Evolutionary conservation across 192 early-diverging fungal species (phyloP), one percentile per base, ranked within the genome.

Genomic region (Coemansia sp.): DNA sequence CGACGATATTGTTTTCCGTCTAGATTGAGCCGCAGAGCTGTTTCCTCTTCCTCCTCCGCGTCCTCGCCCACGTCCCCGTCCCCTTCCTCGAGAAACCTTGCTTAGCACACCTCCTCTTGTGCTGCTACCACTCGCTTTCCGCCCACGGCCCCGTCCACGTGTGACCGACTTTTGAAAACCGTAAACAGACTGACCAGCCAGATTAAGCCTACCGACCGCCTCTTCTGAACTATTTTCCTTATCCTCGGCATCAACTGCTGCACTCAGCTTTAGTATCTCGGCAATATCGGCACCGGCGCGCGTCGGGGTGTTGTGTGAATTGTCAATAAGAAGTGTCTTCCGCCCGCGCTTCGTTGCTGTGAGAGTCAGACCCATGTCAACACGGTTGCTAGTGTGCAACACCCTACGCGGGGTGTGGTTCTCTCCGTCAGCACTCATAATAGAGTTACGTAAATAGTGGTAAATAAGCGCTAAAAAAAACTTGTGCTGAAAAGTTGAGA

Each of bases 221-320:
- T 78, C 74, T 27, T 78, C 74, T 0, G 67, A 78, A 57, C 68
- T 71, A 55, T 78, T 78, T 30, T 78, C 74, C 30, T 78, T 78
- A 65, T 71, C 74, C 0, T 78, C 74, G n/a, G 61, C 57, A 12
- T 78, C 68, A 0, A 67, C 57, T 9, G 61, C 57, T 6, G 74
- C 67, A 10, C 74, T 59, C 13, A 78, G 67, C 33, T 63, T 67
- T 9, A 78, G 55, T 15, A 78, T 64, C 18, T 78, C 74, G 21
- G 61, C 55, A 15, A 71, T 57, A 11, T 78, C 74, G 15, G 60
- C 39, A 5, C 60, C 47, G 17, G 59, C 43, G 5, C 61, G 64
- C 25, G 64, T 61, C 1, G 64, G 64, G 10, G 74, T 67, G 50
- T 53, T 45, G 55, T 58, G 56, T 1, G 68, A 17, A 12, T 39